These are phyloP conservation scores for Fusarium denticulatum DNA, from an alignment of 2,329 filamentous ascomycete species.

Conservation along the genomic window DNA sequence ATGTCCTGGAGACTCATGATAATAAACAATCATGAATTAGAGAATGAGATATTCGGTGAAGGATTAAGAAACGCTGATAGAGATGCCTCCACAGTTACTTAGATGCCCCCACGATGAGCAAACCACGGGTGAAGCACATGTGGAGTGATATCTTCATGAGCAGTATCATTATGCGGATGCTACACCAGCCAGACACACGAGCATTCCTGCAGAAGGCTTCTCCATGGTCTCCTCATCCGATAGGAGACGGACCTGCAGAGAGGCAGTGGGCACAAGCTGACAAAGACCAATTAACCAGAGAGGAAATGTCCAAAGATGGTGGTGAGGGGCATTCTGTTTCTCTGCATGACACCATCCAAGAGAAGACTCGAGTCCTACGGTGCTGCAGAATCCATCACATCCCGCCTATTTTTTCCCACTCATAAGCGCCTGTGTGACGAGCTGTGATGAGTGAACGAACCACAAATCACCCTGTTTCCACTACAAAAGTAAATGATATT, in stretches of 20 bases:
- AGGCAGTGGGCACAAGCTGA: conserved; percentile 23
- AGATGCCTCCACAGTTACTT: neutral
- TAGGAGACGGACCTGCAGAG: conserved; percentile 41
- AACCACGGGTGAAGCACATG: conserved; percentile 10
- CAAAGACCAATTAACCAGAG: conserved; percentile 26
- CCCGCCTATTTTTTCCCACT: conserved; percentile 14
- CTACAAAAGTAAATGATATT: neutral
- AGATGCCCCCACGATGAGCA: conserved; percentile 27
- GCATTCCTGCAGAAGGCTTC: conserved; percentile 15
- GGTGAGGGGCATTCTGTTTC: conserved; percentile 34
- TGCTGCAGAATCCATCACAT: conserved; percentile 32
- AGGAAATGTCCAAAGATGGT: conserved; percentile 21
- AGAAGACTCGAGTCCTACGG: conserved; percentile 27
- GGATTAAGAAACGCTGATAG: neutral
- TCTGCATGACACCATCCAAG: conserved; percentile 45
- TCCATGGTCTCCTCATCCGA: conserved; percentile 36
- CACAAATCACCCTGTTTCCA: conserved; percentile 17
- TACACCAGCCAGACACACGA: conserved; percentile 31
- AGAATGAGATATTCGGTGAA: conserved; percentile 1
- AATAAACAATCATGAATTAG: conserved; percentile 18
- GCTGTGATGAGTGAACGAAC: conserved; percentile 12
- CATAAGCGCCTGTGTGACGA: conserved; percentile 36
- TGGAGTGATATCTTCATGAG: conserved; percentile 31
- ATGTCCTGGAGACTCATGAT: conserved; percentile 7
- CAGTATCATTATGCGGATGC: conserved; percentile 37